Evolutionary conservation across 2,329 filamentous ascomycete species (phyloP), one percentile per base, ranked within the genome.

Genomic region (Colletotrichum lentis): DNA sequence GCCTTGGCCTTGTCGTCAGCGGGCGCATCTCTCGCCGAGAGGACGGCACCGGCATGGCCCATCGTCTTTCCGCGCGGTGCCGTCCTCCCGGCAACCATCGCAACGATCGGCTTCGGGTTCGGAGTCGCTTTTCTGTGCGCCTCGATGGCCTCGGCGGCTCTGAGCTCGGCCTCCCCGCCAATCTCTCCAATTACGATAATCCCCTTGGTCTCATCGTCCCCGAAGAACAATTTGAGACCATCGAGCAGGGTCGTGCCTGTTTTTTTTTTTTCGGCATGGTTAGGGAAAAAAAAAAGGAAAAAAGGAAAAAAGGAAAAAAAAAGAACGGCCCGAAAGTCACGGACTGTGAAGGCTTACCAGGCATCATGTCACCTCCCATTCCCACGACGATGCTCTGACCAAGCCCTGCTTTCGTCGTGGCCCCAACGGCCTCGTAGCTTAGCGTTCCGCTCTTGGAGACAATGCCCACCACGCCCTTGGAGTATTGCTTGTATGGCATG

Each of bases 371-470:
- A 2, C 92, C 92, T 3, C 92, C 92, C 82, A 94, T 90, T 18
- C 90, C 91, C 52, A 94, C 88, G 49, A 91, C 91, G 7, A 94
- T 80, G 73, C 90, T 93, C 77, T 95, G 92, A 0, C 92, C 92
- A 0, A 94, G 80, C 0, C 91, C 91, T n/a, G 87, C 89, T 69
- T 88, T 83, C 7, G 90, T 92, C 27, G 92, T 88, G 1, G 90
- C 89, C 0, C 90, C 91, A 1, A 94, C 91, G 2, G 91, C 88
- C 76, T 95, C 92, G 73, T 94, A 95, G 69, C 90, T 93, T 47
- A 95, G 79, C 0, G 92, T 95, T 1, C 91, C 92, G 0, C 90
- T 93, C 75, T 93, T 94, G n/a, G 91, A 90, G 3, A 92, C 86
- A 62, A 95, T 91, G 2, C 91, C 91, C 24, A 95, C 82, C 64